phyloP scores from a whole-genome alignment of 192 early-diverging fungal genomes.

The Podila epigama region DNA sequence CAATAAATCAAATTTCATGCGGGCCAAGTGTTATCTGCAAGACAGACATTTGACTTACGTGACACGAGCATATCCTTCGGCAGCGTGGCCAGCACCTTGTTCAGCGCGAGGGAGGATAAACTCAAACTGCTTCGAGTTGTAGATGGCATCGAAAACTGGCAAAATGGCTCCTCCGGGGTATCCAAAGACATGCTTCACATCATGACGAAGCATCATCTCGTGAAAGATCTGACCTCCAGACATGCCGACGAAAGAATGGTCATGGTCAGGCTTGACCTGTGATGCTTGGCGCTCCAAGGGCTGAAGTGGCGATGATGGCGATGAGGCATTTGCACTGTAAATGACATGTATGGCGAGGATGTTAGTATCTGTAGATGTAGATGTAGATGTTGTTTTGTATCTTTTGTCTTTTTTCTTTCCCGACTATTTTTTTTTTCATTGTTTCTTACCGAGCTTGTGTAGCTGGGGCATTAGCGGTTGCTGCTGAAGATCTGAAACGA shows the following conservation, averaged over 20 bases:
- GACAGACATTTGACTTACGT: conserved; percentile 59
- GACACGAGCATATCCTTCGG: conserved; percentile 94
- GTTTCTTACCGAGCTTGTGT: conserved; percentile 18
- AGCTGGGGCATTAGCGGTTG: conserved; percentile 13
- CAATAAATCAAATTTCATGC: too few species aligned
- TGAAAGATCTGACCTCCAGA: conserved; percentile 99
- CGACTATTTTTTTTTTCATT: too few species aligned
- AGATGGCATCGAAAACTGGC: conserved; percentile 98
- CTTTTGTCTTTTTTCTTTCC: too few species aligned
- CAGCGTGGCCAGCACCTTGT: conserved; percentile 99
- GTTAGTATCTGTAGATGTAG: too few species aligned
- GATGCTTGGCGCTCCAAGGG: conserved; percentile 14
- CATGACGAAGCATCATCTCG: conserved; percentile 97
- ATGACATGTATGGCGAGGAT: too few species aligned
- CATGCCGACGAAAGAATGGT: conserved; percentile 92
- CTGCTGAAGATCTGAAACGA: conserved; percentile 43
- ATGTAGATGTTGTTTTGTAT: too few species aligned
- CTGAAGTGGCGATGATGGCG: conserved; percentile 23
- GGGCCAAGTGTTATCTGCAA: not conserved
- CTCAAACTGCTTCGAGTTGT: conserved; percentile 94
- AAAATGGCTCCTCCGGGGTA: conserved; percentile 99
- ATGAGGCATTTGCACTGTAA: not conserved
- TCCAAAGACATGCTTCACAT: conserved; percentile 95
- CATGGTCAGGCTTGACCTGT: conserved; percentile 56
- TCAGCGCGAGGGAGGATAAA: conserved; percentile 97